Base-by-base conservation (phyloP, 1,139 yeast species). In the Pichia sp. region DNA sequence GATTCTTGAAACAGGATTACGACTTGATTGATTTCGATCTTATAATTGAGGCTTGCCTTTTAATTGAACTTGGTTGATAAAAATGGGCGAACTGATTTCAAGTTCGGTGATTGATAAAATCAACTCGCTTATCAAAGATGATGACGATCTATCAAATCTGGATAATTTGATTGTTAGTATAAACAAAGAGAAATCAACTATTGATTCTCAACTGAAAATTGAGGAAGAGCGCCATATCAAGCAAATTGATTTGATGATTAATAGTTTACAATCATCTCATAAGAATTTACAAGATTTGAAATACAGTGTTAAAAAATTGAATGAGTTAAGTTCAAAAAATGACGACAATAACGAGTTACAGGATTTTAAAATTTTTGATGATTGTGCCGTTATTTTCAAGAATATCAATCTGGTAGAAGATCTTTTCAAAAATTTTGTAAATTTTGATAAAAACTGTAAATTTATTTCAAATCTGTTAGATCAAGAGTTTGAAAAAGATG, bases 401-500 rank as follows among this genome's bases (percentile, higher is more conserved):
- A 83, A 79, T 56, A 77, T 92, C 59, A 75, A 72, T 39, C 85
- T 79, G 54, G 86, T 88, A 4, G 77, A 79, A 41, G 68, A 71
- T 53, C 76, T 88, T 40, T 79, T 81, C 50, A 70, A 73, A 40
- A 85, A 77, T 52, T 82, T 90, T 48, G 65, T 76, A 33, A 67
- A 72, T 28, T 78, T 84, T 64, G 72, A 74, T 40, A 64, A 69
- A 26, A 72, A 76, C 39, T 62, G 84, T 41, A 69, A 69, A 11
- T 61, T 67, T 7, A 66, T 88, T 27, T 74, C 77, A 52, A 59
- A 57, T 7, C 58, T 82, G 60, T 71, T 90, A 48, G 79, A 74
- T 27, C 51, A 58, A 1, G 86, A 79, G 50, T 65, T 75, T 34
- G 75, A 76, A 11, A 67, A 69, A 35, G 73, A 68, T 45, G 73